These are phyloP conservation scores for Apiotrichum mycotoxinovorans DNA, from an alignment of 1,284 basidiomycete genomes.

Conservation along the genomic window DNA sequence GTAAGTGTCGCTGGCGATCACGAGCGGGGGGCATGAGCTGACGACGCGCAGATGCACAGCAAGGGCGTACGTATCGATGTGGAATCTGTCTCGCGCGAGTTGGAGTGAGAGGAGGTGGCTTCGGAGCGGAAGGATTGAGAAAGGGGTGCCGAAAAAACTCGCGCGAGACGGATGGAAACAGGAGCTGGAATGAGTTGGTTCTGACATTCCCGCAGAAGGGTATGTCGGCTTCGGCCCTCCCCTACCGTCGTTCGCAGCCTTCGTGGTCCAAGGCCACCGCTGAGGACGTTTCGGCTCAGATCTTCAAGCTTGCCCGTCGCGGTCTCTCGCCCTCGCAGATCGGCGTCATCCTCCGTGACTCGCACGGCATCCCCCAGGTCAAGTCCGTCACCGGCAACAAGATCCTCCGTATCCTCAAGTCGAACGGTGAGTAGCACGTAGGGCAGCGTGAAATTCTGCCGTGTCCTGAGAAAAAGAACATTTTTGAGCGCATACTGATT, in stretches of 20 bases:
- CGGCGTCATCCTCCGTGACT: slow-evolving; percentile 96
- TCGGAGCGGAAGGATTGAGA: no score
- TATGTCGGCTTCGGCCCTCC: slow-evolving; percentile 96
- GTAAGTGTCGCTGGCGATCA: neutral
- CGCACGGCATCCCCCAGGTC: slow-evolving; percentile 92
- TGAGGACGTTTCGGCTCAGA: slow-evolving; percentile 93
- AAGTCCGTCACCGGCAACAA: slow-evolving; percentile 99
- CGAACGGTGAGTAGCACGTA: slow-evolving; percentile 64
- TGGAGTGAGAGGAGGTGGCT: neutral
- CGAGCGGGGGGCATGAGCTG: neutral
- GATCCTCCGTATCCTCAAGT: slow-evolving; percentile 97
- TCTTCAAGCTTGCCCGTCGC: slow-evolving; percentile 95
- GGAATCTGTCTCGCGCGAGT: neutral
- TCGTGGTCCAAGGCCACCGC: slow-evolving; percentile 96
- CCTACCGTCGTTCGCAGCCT: slow-evolving; percentile 91
- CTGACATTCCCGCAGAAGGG: slow-evolving; percentile 59
- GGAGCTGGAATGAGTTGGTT: neutral
- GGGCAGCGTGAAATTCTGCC: no score
- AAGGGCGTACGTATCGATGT: slow-evolving; percentile 1
- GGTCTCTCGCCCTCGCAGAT: slow-evolving; percentile 97
- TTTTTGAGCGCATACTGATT: neutral
- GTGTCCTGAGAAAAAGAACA: neutral
- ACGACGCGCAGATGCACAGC: neutral
- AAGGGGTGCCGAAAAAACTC: neutral
- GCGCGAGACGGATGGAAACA: neutral